A percentile compares a stretch with the other conserved stretches of the same genome.
Evolutionary conservation across 164 flowering plant genomes (phyloP).

Genomic region (Berberis thunbergii): DNA sequence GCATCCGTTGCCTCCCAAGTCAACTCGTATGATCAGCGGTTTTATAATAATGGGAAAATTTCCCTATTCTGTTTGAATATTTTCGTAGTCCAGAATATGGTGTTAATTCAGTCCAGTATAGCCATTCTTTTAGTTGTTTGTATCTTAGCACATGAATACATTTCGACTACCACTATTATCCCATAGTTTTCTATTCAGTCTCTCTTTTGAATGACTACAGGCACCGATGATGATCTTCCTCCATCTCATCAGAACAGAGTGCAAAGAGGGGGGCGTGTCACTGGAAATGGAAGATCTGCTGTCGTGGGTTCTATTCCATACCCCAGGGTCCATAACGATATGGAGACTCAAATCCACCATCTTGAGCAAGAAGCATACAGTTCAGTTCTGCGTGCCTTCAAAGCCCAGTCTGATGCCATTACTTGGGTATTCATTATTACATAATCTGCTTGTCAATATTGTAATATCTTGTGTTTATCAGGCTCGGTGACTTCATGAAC

Average conservation of each 20-base stretch:
- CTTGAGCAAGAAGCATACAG: constrained; percentile 88
- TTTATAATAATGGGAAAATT: no score
- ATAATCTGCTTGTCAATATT: constrained; percentile 4
- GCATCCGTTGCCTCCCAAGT: no score
- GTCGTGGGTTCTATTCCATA: constrained; percentile 33
- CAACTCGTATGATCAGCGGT: no score
- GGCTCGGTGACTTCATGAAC: constrained; percentile 6
- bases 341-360: constrained; percentile 73
- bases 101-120: no score
- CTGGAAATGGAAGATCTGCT: constrained; percentile 72
- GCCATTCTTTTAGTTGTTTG: no score
- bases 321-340: constrained; percentile 39
- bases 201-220: constrained; percentile 16
- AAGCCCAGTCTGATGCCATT: constrained; percentile 95
- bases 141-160: no score
- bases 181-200: neutral
- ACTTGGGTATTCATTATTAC: constrained; percentile 59
- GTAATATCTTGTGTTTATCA: constrained; percentile 3
- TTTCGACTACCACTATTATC: neutral
- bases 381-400: constrained; percentile 84
- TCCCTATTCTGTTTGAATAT: no score
- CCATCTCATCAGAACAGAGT: constrained; percentile 74
- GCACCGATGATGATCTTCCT: constrained; percentile 81
- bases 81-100: no score
- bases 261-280: constrained; percentile 47